phyloP scores from a whole-genome alignment of 2,329 filamentous ascomycete species.

The Pseudogymnoascus sp. region DNA sequence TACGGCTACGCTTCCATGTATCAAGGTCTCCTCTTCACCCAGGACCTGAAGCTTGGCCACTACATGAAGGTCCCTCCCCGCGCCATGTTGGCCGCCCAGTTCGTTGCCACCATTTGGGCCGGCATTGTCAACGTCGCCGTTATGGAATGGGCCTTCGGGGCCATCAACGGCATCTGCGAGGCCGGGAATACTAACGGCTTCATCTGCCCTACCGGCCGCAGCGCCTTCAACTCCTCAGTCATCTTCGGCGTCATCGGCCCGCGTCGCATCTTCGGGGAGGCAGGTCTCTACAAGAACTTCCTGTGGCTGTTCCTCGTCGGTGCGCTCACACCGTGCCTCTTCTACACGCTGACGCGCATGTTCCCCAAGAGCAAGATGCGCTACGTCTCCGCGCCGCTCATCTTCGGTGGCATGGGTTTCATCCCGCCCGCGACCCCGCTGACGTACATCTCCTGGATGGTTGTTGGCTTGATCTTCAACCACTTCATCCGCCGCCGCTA shows the following conservation, averaged over 20 bases:
- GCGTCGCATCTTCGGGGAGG: constrained; percentile 55
- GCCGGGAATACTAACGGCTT: constrained; percentile 47
- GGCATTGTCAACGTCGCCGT: constrained; percentile 42
- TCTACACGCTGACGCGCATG: constrained; percentile 47
- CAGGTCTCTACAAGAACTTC: constrained; percentile 53
- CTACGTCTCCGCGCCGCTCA: constrained; percentile 40
- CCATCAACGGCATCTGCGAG: constrained; percentile 38
- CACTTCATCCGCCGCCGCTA: constrained; percentile 55
- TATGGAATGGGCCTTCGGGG: constrained; percentile 41
- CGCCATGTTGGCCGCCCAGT: constrained; percentile 43
- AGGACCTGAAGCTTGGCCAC: constrained; percentile 50
- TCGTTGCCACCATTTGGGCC: constrained; percentile 42
- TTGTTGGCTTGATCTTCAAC: constrained; percentile 65
- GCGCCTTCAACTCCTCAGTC: constrained; percentile 57
- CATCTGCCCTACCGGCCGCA: constrained; percentile 55
- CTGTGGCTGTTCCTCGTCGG: constrained; percentile 67
- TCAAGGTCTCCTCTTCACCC: constrained; percentile 18
- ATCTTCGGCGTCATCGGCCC: constrained; percentile 63
- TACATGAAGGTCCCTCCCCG: constrained; percentile 60
- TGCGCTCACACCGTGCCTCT: constrained; percentile 41
- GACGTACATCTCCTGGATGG: constrained; percentile 67
- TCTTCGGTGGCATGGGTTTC: constrained; percentile 15
- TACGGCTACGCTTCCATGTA: constrained; percentile 62
- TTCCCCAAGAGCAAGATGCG: constrained; percentile 56
- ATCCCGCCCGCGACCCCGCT: constrained; percentile 53